A percentile compares a stretch with the other conserved stretches of the same genome.
phyloP scores from a whole-genome alignment of 1,139 yeast species.

The Pichia sp. region DNA sequence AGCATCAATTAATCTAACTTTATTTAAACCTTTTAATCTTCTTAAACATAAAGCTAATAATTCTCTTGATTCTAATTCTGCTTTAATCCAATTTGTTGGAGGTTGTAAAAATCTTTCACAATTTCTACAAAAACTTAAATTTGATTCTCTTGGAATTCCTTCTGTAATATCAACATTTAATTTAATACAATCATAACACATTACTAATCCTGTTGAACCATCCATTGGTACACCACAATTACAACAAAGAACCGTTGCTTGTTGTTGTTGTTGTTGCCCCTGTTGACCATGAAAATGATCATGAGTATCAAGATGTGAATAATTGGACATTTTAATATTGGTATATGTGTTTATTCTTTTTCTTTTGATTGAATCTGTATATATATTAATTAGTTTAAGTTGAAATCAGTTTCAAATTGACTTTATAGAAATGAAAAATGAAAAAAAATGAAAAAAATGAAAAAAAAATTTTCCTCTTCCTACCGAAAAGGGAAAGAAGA shows the following conservation, averaged over 20 bases:
- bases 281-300: constrained; percentile 21
- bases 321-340: constrained; percentile 38
- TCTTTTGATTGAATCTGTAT: no score
- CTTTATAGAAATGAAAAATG: no score
- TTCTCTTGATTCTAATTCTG: constrained; percentile 88
- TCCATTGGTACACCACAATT: constrained; percentile 99
- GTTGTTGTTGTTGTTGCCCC: constrained; percentile 15
- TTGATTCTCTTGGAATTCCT: constrained; percentile 93
- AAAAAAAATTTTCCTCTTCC: no score
- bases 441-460: no score
- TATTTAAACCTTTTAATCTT: constrained; percentile 79
- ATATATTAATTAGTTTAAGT: no score
- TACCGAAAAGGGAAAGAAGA: no score
- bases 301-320: constrained; percentile 38
- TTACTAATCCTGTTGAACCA: constrained; percentile 86
- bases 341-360: no score
- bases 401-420: no score
- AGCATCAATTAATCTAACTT: constrained; percentile 88
- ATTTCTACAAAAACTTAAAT: constrained; percentile 88
- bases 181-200: constrained; percentile 97
- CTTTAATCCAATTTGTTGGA: constrained; percentile 88
- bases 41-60: constrained; percentile 83
- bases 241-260: constrained; percentile 89
- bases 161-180: constrained; percentile 90
- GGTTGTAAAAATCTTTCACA: constrained; percentile 96